Evolutionary conservation across 306 rosid species (phyloP).

Genomic region (Casuarina equisetifolia): DNA sequence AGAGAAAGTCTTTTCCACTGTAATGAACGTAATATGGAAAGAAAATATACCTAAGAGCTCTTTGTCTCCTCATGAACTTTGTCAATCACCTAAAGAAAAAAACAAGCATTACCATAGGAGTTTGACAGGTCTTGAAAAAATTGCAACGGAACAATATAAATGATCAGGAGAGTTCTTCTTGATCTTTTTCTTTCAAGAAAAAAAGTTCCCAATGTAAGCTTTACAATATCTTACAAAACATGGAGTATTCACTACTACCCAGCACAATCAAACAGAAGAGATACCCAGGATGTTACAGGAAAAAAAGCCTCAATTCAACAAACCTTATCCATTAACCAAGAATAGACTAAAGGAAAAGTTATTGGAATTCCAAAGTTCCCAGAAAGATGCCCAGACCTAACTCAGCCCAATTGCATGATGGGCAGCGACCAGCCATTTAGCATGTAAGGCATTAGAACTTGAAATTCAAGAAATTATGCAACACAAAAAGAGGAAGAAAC

Average conservation of each 20-base stretch:
- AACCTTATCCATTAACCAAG: neutral
- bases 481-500: neutral
- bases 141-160: neutral
- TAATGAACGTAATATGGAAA: neutral
- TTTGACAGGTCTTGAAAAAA: neutral
- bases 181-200: too few species aligned
- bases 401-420: neutral
- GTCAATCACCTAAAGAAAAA: conserved; percentile 76
- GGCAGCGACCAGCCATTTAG: neutral
- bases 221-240: too few species aligned
- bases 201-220: too few species aligned
- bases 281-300: neutral
- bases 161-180: neutral
- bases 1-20: neutral
- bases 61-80: conserved; percentile 98
- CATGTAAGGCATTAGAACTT: neutral
- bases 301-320: neutral
- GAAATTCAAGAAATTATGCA: neutral
- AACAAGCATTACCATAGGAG: conserved; percentile 20
- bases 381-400: neutral
- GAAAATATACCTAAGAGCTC: conserved; percentile 64
- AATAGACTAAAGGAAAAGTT: neutral
- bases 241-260: neutral
- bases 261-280: neutral
- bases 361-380: neutral